Conservation (phyloP, 2,329 filamentous ascomycete species). For the Aspergillus fructus region DNA sequence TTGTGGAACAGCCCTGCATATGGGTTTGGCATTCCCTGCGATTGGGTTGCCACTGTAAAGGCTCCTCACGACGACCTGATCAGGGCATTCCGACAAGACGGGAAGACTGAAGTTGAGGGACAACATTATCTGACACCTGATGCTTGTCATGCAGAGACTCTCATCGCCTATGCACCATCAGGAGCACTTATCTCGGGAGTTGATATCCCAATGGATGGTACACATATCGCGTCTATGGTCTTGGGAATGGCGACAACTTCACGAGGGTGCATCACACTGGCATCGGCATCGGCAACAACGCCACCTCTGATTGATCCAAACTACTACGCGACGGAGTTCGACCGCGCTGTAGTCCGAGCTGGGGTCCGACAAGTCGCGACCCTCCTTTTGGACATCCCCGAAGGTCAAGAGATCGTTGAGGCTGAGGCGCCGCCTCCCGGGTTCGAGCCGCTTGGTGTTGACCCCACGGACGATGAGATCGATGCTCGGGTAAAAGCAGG, state of each 20-base stretch:
- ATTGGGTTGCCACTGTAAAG: constrained; percentile 34
- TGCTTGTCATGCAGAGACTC: constrained; percentile 14
- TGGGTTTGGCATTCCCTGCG: constrained; percentile 34
- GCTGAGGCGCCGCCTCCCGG: constrained; percentile 16
- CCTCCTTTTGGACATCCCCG: constrained; percentile 10
- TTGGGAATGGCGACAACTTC: constrained; percentile 23
- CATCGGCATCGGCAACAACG: constrained; percentile 14
- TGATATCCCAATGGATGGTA: constrained; percentile 22
- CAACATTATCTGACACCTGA: constrained; percentile 2
- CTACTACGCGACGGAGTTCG: constrained; percentile 29
- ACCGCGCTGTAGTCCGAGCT: constrained; percentile 18
- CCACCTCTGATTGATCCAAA: constrained; percentile 31
- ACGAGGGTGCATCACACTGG: constrained; percentile 19
- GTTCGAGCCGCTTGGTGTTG: background rate
- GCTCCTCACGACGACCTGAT: background rate
- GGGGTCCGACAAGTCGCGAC: constrained; percentile 17
- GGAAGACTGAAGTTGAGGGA: background rate
- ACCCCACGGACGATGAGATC: constrained; percentile 10
- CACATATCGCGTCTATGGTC: constrained; percentile 22
- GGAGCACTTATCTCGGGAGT: constrained; percentile 12
- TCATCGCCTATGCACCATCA: constrained; percentile 26
- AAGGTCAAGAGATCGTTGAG: constrained; percentile 17
- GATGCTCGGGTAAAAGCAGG: background rate
- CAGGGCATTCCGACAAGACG: constrained; percentile 7
- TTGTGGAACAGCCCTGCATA: constrained; percentile 32